phyloP scores from a whole-genome alignment of 2,329 filamentous ascomycete genomes.

The Xylaria sp. region DNA sequence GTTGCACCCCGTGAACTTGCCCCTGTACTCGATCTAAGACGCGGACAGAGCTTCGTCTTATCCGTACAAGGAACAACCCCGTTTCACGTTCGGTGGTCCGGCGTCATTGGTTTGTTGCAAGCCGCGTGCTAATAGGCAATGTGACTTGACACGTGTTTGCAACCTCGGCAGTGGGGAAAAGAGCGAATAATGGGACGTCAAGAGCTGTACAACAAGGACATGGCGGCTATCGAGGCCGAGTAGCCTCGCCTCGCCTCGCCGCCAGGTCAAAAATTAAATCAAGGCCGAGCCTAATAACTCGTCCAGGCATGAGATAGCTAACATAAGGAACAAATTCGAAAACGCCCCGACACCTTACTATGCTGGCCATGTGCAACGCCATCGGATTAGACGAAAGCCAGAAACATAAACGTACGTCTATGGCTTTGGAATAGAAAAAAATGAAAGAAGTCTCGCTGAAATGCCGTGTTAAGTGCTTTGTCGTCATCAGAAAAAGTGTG shows the following conservation, averaged over 20 bases:
- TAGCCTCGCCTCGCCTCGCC: slow-evolving; percentile 29
- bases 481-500: slow-evolving; percentile 93
- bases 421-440: slow-evolving; percentile 44
- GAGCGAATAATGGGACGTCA: slow-evolving; percentile 4
- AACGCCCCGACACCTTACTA: slow-evolving; percentile 69
- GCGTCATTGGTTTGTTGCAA: slow-evolving; percentile 3
- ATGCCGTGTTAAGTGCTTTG: slow-evolving; percentile 47
- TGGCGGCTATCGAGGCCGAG: slow-evolving; percentile 2
- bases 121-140: slow-evolving; percentile 8
- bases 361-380: slow-evolving; percentile 66
- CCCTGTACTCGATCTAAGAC: slow-evolving; percentile 9
- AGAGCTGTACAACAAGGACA: slow-evolving; percentile 17
- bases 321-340: slow-evolving; percentile 49
- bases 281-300: slow-evolving; percentile 35
- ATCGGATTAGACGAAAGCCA: slow-evolving; percentile 58
- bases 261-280: slow-evolving; percentile 41
- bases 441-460: slow-evolving; percentile 40
- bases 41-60: slow-evolving; percentile 2
- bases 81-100: slow-evolving; percentile 15
- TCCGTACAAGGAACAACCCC: slow-evolving; percentile 17
- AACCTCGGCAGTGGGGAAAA: slow-evolving; percentile 3
- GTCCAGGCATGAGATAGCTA: slow-evolving; percentile 41
- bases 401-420: slow-evolving; percentile 60
- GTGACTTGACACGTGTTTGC: slow-evolving; percentile 7
- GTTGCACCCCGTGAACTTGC: slow-evolving; percentile 22